phyloP scores from a whole-genome alignment of 129 eudicot genomes.

The Chrysanthemum seticuspe region DNA sequence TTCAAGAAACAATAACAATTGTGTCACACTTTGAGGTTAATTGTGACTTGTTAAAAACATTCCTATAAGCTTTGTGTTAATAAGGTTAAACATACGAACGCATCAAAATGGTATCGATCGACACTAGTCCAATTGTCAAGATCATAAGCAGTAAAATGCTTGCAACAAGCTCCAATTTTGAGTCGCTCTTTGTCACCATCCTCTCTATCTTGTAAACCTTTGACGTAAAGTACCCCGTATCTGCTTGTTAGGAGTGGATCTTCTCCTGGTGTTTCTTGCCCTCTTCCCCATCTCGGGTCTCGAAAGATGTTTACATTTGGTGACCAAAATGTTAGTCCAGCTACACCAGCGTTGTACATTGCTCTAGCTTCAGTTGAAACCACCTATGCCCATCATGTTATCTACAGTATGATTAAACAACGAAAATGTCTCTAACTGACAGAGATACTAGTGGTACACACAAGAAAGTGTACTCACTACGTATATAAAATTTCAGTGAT shows the following conservation, averaged over 20 bases:
- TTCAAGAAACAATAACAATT: background rate
- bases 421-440: too few species aligned
- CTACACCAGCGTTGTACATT: slow-evolving; percentile 83
- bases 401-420: background rate
- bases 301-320: slow-evolving; percentile 91
- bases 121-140: slow-evolving; percentile 41
- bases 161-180: slow-evolving; percentile 40
- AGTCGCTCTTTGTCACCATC: slow-evolving; percentile 31
- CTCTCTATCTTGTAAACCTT: slow-evolving; percentile 63
- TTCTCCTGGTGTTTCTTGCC: slow-evolving; percentile 99
- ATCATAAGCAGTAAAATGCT: slow-evolving; percentile 43
- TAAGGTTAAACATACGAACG: slow-evolving; percentile 25
- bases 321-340: slow-evolving; percentile 91
- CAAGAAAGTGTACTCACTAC: too few species aligned
- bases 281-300: slow-evolving; percentile 98
- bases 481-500: too few species aligned
- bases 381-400: slow-evolving; percentile 40
- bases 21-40: background rate
- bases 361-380: slow-evolving; percentile 93
- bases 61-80: background rate
- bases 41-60: background rate
- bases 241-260: slow-evolving; percentile 67
- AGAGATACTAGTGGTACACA: too few species aligned
- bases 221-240: slow-evolving; percentile 62
- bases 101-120: slow-evolving; percentile 35